Conservation (phyloP, 768 basidiomycete species). For the Tylopilus intermedius region DNA sequence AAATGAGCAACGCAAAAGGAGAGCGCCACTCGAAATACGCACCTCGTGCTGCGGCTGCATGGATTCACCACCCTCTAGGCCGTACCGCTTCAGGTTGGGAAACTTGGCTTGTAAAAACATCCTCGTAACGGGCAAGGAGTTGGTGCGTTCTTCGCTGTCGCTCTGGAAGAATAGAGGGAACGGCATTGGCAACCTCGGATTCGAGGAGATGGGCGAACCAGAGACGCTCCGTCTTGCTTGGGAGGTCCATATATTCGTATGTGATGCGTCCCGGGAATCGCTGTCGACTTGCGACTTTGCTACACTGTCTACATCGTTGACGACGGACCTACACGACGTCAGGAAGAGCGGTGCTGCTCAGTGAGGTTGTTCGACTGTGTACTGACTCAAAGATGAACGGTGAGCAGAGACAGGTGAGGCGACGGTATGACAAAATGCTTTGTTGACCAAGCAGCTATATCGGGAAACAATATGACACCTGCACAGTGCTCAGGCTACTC, state of each 20-base stretch:
- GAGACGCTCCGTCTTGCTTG: slow-evolving; percentile 75
- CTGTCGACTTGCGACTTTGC: no score
- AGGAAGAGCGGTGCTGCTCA: no score
- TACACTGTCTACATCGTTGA: no score
- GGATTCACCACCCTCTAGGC: slow-evolving; percentile 88
- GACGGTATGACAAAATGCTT: no score
- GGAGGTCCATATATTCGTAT: slow-evolving; percentile 90
- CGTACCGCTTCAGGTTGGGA: slow-evolving; percentile 83
- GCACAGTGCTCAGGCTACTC: no score
- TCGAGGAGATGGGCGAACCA: slow-evolving; percentile 90
- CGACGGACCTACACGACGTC: no score
- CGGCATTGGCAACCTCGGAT: slow-evolving; percentile 34
- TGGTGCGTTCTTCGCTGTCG: slow-evolving; percentile 57
- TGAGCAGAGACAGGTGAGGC: no score
- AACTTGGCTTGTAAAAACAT: slow-evolving; percentile 84
- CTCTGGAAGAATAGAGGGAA: slow-evolving; percentile 27
- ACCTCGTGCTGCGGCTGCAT: slow-evolving; percentile 67
- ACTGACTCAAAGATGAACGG: no score
- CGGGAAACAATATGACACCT: no score
- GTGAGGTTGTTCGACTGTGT: no score
- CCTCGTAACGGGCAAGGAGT: slow-evolving; percentile 71
- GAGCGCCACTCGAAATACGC: neutral
- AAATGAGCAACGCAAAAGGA: neutral
- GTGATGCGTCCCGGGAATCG: slow-evolving; percentile 58
- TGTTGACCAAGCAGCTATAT: no score